Conservation (phyloP, 2,329 filamentous ascomycete species). For the Fusarium sp. region DNA sequence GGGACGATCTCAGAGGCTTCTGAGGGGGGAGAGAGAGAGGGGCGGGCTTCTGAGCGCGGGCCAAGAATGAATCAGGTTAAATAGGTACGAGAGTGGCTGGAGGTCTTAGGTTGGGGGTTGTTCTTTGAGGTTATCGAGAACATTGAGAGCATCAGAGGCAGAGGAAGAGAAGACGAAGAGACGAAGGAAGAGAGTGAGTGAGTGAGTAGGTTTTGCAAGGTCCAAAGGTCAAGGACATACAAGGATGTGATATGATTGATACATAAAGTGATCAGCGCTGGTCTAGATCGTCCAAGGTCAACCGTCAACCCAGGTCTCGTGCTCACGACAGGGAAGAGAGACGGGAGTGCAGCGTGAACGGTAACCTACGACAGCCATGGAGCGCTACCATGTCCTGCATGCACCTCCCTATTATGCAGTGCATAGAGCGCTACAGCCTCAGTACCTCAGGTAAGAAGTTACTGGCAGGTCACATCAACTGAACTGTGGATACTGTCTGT, state of each 20-base stretch:
- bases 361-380: background rate
- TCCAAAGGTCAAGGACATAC: background rate
- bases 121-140: too few relatives aligned
- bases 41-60: constrained; percentile 1
- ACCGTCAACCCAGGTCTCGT: constrained; percentile 22
- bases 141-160: background rate
- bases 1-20: constrained; percentile 16
- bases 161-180: background rate
- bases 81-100: background rate
- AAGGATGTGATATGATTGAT: constrained; percentile 16
- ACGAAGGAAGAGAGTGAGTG: background rate
- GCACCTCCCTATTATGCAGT: background rate
- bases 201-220: background rate
- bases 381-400: background rate
- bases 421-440: background rate
- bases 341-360: background rate
- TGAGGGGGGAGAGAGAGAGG: background rate
- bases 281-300: constrained; percentile 23
- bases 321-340: constrained; percentile 7
- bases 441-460: background rate
- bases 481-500: background rate
- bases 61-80: background rate
- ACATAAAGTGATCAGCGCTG: constrained; percentile 20
- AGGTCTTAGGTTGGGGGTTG: background rate
- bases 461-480: background rate